Base-by-base conservation (phyloP, 139 green algal species). In the Auxenochlorella protothecoides region DNA sequence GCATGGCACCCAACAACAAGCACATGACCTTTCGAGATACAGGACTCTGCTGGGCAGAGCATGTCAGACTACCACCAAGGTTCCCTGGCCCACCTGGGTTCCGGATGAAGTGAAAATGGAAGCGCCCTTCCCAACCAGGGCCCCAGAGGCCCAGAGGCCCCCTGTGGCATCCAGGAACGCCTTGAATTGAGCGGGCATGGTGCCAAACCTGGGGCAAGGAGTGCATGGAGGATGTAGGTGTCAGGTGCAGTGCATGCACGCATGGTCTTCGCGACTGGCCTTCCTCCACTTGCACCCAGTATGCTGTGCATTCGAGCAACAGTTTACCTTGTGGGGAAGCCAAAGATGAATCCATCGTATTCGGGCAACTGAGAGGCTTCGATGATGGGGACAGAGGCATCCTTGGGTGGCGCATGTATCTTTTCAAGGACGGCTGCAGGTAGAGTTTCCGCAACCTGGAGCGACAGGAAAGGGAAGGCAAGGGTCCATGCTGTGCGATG, bases 111-210 rank as follows among this genome's bases (percentile, higher is more conserved):
- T 59, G 59, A 89, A 81, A 3, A 81, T 54, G 53, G 64, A 61
- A 5, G 71, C 71, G 54, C 70, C 64, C 71, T 89, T 89, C 60
- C 83, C 83, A 9, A 81, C 77, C 51, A 88, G 76, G 3, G 68
- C 56, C 54, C 80, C 78, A 9, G 9, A 7, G 59, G 74, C 16
- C 83, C 83, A 88, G 61, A 90, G 81, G 54, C 81, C 80, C 16
- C 83, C 83, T 0, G 84, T 90, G 15, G 84, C 62, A 70, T 88
- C 83, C 3, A 90, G 51, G 67, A 88, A 85, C 6, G 78, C 69
- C 74, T 88, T 86, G 4, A 83, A 54, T 10, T 78, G 71, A 11
- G 75, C 75, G 55, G 74, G 8, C 10, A 27, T 13, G 12, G 14
- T 10, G 27, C 27, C 27, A 44, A 44, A 44, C 27, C 27, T 44